Evolutionary conservation across 1,139 yeast species (phyloP).

Genomic region (Lodderomyces beijingensis): DNA sequence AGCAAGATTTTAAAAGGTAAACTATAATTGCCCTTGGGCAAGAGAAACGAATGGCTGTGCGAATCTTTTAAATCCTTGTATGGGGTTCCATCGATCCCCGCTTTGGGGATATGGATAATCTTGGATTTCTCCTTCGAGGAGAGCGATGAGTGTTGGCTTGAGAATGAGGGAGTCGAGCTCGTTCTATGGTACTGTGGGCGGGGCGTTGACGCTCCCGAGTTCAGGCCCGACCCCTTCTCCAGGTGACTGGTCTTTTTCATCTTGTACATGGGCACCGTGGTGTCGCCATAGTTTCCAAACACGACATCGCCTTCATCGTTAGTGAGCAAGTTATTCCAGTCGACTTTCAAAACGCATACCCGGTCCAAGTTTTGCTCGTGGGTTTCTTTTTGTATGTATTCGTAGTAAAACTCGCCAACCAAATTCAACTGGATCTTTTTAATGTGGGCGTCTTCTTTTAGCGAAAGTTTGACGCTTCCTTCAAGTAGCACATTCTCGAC

Average conservation of each 20-base stretch:
- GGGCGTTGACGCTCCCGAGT: constrained; percentile 10
- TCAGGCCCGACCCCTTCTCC: constrained; percentile 6
- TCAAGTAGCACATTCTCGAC: constrained; percentile 49
- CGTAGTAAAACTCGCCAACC: constrained; percentile 52
- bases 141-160: not conserved
- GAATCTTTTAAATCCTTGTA: constrained; percentile 22
- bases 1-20: constrained; percentile 55
- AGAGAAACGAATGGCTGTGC: constrained; percentile 34
- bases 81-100: constrained; percentile 46
- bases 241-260: constrained; percentile 9
- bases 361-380: constrained; percentile 48
- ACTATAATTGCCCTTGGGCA: constrained; percentile 64
- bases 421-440: constrained; percentile 44
- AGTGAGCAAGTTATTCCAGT: constrained; percentile 58
- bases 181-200: constrained; percentile 9
- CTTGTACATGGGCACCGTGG: constrained; percentile 16
- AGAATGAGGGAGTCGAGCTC: constrained; percentile 9
- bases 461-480: constrained; percentile 54
- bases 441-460: constrained; percentile 49
- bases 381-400: constrained; percentile 42
- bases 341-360: constrained; percentile 44
- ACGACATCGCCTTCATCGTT: constrained; percentile 41
- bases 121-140: constrained; percentile 10
- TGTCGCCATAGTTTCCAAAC: constrained; percentile 42
- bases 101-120: constrained; percentile 25